Evolutionary conservation across 148 eudicot species (phyloP).

Genomic region (Fagopyrum homotropicum): DNA sequence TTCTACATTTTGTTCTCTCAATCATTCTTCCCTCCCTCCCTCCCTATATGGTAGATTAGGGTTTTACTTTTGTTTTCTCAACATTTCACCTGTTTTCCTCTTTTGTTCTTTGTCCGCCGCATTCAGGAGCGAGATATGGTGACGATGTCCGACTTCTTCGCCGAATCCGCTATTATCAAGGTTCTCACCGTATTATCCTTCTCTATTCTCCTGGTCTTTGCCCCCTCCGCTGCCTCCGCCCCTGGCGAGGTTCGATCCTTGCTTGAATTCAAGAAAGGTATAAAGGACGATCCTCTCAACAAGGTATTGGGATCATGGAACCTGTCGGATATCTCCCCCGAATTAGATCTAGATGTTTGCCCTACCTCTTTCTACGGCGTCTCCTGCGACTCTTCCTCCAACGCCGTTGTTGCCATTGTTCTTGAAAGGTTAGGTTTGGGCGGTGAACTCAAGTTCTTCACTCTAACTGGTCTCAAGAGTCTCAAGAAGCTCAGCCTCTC

Average conservation of each 20-base stretch:
- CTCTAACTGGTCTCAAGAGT: constrained; percentile 35
- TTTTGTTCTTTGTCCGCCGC: too few relatives aligned
- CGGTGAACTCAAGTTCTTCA: constrained; percentile 72
- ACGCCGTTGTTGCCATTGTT: constrained; percentile 38
- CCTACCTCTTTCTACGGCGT: constrained; percentile 58
- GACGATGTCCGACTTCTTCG: background rate
- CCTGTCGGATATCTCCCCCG: constrained; percentile 1
- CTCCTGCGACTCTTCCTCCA: constrained; percentile 28
- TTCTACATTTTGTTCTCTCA: too few relatives aligned
- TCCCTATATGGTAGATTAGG: too few relatives aligned
- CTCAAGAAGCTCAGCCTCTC: constrained; percentile 48
- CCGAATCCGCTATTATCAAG: background rate
- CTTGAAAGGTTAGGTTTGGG: constrained; percentile 41
- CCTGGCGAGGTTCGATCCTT: constrained; percentile 54
- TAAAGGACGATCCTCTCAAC: constrained; percentile 43
- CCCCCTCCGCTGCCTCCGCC: background rate
- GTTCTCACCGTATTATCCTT: background rate
- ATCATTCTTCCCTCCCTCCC: too few relatives aligned
- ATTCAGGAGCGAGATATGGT: background rate
- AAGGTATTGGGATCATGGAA: constrained; percentile 45
- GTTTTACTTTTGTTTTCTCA: too few relatives aligned
- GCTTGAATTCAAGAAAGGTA: constrained; percentile 83
- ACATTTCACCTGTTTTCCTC: too few relatives aligned
- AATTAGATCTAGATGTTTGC: constrained; percentile 38
- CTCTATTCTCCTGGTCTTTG: background rate